Evolutionary conservation across 2,329 filamentous ascomycete genomes (phyloP).

Genomic region (Cladobotryum protrusum): DNA sequence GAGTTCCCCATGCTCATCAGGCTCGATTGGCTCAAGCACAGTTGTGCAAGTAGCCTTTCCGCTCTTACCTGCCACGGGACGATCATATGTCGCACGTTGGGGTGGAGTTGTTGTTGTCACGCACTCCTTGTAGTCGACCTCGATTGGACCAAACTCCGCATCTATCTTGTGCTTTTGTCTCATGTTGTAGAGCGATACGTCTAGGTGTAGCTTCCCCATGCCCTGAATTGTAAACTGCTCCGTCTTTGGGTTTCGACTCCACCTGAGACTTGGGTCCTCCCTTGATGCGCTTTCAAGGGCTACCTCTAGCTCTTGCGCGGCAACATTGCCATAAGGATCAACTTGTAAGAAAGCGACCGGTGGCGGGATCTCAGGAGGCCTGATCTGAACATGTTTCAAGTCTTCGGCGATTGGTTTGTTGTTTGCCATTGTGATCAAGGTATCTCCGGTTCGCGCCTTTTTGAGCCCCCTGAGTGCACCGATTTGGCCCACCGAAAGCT

Average conservation of each 20-base stretch:
- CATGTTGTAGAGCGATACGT: slow-evolving; percentile 83
- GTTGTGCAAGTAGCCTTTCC: slow-evolving; percentile 73
- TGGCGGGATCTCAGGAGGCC: slow-evolving; percentile 82
- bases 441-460: slow-evolving; percentile 88
- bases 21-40: slow-evolving; percentile 55
- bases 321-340: slow-evolving; percentile 69
- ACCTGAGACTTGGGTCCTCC: slow-evolving; percentile 88
- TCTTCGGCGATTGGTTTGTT: slow-evolving; percentile 58
- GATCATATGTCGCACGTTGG: slow-evolving; percentile 64
- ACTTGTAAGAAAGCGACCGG: slow-evolving; percentile 96
- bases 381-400: slow-evolving; percentile 70
- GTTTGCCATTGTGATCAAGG: slow-evolving; percentile 66
- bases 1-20: slow-evolving; percentile 31
- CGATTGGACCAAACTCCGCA: slow-evolving; percentile 81
- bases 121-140: slow-evolving; percentile 91
- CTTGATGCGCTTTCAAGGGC: slow-evolving; percentile 72
- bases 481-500: slow-evolving; percentile 81
- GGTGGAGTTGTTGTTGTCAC: slow-evolving; percentile 52
- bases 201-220: slow-evolving; percentile 93
- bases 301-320: slow-evolving; percentile 72
- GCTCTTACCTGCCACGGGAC: slow-evolving; percentile 70
- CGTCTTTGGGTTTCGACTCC: slow-evolving; percentile 79
- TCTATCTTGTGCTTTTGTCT: slow-evolving; percentile 84
- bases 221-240: slow-evolving; percentile 90
- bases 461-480: slow-evolving; percentile 89